Percentiles rank a stretch among this genome's conserved stretches.
phyloP scores from a whole-genome alignment of 441 rosid species.

The Populus tomentosa region DNA sequence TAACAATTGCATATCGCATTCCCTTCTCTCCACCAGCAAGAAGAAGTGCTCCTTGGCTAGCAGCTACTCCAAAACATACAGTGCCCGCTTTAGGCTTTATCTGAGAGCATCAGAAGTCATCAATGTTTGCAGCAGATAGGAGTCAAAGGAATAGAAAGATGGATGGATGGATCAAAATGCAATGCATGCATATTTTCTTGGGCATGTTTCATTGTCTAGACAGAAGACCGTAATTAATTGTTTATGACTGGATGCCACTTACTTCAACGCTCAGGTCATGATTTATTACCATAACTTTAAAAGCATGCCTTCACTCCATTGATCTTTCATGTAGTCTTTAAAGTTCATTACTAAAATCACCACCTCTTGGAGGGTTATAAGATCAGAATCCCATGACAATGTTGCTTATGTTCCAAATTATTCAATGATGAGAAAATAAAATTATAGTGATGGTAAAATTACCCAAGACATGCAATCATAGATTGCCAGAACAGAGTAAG shows the following conservation, averaged over 20 bases:
- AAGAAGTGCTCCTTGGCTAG: constrained; percentile 92
- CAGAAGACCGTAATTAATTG: background rate
- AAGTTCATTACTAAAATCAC: background rate
- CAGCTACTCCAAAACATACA: constrained; percentile 91
- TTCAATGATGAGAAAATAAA: background rate
- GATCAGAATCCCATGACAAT: background rate
- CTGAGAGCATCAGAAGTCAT: constrained; percentile 31
- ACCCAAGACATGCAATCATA: constrained; percentile 98
- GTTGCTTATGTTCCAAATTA: background rate
- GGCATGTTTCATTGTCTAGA: background rate
- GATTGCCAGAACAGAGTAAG: constrained; percentile 77
- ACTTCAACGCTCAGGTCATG: background rate
- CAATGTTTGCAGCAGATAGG: constrained; percentile 7
- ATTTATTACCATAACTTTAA: background rate
- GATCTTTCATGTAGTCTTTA: background rate
- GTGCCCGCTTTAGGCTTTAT: constrained; percentile 93
- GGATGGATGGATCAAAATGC: background rate
- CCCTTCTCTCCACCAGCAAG: constrained; percentile 96
- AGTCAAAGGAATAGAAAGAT: background rate
- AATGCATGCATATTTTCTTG: background rate
- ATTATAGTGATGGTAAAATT: constrained; percentile 19
- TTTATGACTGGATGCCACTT: background rate
- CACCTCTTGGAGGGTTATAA: background rate
- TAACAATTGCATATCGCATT: constrained; percentile 90
- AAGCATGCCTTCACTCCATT: background rate